These are phyloP conservation scores for Juglanconis sp. DNA, from an alignment of 2,329 filamentous ascomycete species.

Conservation along the genomic window DNA sequence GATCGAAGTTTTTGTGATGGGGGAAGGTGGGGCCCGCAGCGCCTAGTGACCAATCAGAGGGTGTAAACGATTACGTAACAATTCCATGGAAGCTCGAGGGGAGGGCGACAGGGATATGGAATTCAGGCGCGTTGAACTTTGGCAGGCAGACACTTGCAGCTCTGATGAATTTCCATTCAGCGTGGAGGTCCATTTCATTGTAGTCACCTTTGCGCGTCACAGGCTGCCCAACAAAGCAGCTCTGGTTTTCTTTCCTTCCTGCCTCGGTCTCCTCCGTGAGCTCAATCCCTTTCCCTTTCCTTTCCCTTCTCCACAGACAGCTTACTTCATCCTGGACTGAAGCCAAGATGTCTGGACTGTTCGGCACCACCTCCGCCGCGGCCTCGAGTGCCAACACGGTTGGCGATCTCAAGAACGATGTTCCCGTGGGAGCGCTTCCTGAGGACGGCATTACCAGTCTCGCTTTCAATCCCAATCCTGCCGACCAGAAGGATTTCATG, in stretches of 20 bases:
- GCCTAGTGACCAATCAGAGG: slow-evolving; percentile 2
- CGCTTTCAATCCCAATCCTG: slow-evolving; percentile 57
- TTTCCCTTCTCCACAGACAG: background rate
- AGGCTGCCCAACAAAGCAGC: background rate
- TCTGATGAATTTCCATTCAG: slow-evolving; percentile 12
- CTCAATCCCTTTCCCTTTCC: no score
- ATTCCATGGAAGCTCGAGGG: background rate
- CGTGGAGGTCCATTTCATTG: background rate
- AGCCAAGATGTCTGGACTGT: slow-evolving; percentile 61
- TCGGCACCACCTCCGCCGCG: slow-evolving; percentile 50
- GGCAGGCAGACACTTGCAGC: background rate
- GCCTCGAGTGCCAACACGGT: slow-evolving; percentile 63
- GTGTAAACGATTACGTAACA: slow-evolving; percentile 6
- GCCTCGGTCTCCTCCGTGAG: background rate
- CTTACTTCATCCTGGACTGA: background rate
- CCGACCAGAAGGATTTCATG: slow-evolving; percentile 67
- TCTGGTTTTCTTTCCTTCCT: background rate
- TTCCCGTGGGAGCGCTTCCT: slow-evolving; percentile 73
- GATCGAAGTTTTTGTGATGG: slow-evolving; percentile 16
- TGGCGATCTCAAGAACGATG: slow-evolving; percentile 87
- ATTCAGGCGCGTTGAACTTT: slow-evolving; percentile 1
- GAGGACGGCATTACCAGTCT: slow-evolving; percentile 89
- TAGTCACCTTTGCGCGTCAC: background rate
- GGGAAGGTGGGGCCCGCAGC: slow-evolving; percentile 5
- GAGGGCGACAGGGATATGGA: slow-evolving; percentile 3